Evolutionary conservation across 2,329 filamentous ascomycete genomes (phyloP).

Genomic region (Nothopassalora personata): DNA sequence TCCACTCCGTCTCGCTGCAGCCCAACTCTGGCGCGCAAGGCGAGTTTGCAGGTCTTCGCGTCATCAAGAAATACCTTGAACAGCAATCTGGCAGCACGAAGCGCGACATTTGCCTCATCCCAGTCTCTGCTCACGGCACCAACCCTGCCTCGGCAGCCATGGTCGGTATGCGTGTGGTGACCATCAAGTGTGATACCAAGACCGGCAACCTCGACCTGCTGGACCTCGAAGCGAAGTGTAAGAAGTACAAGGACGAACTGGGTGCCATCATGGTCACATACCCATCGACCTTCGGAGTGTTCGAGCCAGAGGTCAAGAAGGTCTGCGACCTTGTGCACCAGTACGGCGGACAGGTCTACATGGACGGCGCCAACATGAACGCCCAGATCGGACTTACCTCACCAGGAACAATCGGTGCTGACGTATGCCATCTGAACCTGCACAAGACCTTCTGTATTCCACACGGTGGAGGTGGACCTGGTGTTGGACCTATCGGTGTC

Average conservation of each 20-base stretch:
- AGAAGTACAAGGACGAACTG: conserved; percentile 78
- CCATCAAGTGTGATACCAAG: conserved; percentile 80
- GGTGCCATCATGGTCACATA: conserved; percentile 97
- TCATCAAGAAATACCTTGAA: conserved; percentile 81
- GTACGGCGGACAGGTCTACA: conserved; percentile 90
- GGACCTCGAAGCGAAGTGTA: conserved; percentile 81
- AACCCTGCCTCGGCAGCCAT: conserved; percentile 94
- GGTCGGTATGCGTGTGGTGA: conserved; percentile 90
- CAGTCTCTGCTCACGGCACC: conserved; percentile 90
- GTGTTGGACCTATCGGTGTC: conserved; percentile 89
- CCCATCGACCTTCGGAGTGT: conserved; percentile 90
- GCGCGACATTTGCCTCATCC: conserved; percentile 89
- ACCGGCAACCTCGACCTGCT: conserved; percentile 86
- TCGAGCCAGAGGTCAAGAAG: conserved; percentile 82
- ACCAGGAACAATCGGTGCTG: conserved; percentile 88
- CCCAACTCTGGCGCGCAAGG: conserved; percentile 96
- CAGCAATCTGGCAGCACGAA: conserved; percentile 56
- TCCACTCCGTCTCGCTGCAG: conserved; percentile 83
- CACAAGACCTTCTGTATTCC: conserved; percentile 99
- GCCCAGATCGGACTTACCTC: conserved; percentile 94
- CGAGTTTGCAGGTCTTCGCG: conserved; percentile 83
- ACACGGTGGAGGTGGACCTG: conserved; percentile 88
- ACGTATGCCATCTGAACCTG: conserved; percentile 94
- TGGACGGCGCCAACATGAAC: conserved; percentile 99
- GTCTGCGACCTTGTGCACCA: conserved; percentile 81